phyloP scores from a whole-genome alignment of 1,284 basidiomycete genomes.

The Irpex sp. region DNA sequence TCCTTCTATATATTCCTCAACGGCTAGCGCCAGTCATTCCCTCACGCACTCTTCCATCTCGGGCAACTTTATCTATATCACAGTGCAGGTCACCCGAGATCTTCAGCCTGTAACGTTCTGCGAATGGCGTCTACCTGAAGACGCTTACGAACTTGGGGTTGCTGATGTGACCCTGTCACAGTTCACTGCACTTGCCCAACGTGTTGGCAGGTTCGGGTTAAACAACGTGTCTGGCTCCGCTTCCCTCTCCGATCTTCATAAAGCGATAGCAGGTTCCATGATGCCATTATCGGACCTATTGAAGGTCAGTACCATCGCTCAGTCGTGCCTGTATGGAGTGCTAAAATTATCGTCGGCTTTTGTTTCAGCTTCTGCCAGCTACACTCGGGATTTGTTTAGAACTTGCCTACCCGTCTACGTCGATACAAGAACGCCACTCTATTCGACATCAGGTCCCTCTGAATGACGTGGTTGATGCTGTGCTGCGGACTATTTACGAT shows the following conservation, averaged over 20 bases:
- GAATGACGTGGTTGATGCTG: constrained; percentile 77
- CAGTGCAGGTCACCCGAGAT: constrained; percentile 92
- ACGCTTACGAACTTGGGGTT: constrained; percentile 74
- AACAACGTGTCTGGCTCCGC: constrained; percentile 15
- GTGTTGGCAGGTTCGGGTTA: constrained; percentile 38
- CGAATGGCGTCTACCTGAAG: constrained; percentile 67
- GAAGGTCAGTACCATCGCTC: constrained; percentile 42
- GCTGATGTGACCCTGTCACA: constrained; percentile 80
- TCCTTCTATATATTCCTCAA: constrained; percentile 50
- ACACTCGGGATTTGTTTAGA: constrained; percentile 78
- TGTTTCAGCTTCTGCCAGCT: constrained; percentile 61
- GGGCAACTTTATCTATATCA: constrained; percentile 81
- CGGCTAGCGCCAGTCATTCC: constrained; percentile 40
- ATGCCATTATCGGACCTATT: constrained; percentile 68
- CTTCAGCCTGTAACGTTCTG: constrained; percentile 80
- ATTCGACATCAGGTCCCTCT: constrained; percentile 57
- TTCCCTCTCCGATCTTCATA: constrained; percentile 52
- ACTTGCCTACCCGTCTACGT: constrained; percentile 60
- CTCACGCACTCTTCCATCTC: constrained; percentile 83
- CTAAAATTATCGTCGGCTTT: constrained; percentile 10
- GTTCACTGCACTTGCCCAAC: constrained; percentile 63
- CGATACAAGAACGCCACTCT: constrained; percentile 36
- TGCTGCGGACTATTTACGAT: constrained; percentile 78
- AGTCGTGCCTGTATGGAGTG: constrained; percentile 2
- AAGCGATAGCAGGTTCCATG: constrained; percentile 51